Base-by-base conservation (phyloP, 768 basidiomycete genomes). In the Mycena vitilis region DNA sequence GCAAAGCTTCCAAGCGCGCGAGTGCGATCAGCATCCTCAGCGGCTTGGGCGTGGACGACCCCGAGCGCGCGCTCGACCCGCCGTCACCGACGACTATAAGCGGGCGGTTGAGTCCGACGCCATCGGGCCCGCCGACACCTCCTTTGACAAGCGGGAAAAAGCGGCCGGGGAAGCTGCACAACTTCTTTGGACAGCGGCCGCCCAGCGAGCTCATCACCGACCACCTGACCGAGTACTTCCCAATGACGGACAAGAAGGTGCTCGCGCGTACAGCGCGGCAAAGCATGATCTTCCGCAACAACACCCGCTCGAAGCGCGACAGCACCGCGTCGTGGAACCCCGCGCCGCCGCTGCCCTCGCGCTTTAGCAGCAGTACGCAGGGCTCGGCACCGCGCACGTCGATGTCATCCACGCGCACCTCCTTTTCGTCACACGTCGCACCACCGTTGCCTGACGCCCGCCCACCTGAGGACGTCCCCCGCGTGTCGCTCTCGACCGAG, bases 111-210 rank as follows among this genome's bases (percentile, higher is more conserved):
- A 75, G 75, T 63, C 79, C 78, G 34, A 71, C 73, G 25, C 76
- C 68, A 36, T 67, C 76, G n/a, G 81, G 65, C 70, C 80, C 81
- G 52, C 68, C 68, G 15, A 55, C 63, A 8, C 68, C 68, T 23
- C 68, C 68, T 18, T 34, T 64, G 48, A 73, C 80, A n/a, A 77
- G 74, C 66, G 80, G 77, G 44, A 81, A 80, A 51, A 87, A 87
- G 73, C 81, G 85, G 11, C 87, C 90, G 5, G 87, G 88, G 23
- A 96, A 95, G 75, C 78, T 96, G 54, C 93, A 93, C 79, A 96
- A 95, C 84, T 99, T 99, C 85, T 97, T 98, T 73, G 98, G 97
- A 18, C 98, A 98, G 75, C 93, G 98, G 47, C 98, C 98, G 0
- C 96, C 98, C 0, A 95, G 93, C 80, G 98, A 99, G 79, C 89